Conservation (phyloP, 139 green algal species). For the Astrephomene gubernaculifera region DNA sequence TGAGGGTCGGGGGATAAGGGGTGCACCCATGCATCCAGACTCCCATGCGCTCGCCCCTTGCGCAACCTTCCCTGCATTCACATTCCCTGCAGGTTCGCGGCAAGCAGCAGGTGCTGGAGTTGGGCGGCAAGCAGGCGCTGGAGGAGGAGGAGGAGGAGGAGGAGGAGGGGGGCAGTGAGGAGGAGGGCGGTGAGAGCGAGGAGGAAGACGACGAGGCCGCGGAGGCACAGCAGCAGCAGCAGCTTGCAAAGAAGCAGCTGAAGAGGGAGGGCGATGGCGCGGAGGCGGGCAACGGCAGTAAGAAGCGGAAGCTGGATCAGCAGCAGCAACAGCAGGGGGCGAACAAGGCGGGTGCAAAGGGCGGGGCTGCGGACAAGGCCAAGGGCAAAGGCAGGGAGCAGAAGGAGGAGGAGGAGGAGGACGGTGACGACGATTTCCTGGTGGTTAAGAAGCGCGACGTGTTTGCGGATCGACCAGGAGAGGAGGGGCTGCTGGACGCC, state of each 20-base stretch:
- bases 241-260: too few relatives aligned
- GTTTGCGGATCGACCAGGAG: conserved; percentile 50
- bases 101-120: conserved; percentile 49
- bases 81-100: conserved; percentile 41
- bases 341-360: neutral
- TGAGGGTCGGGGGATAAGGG: neutral
- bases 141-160: conserved; percentile 31
- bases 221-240: neutral
- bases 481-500: conserved; percentile 12
- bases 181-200: conserved; percentile 3
- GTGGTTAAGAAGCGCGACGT: conserved; percentile 62
- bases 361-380: neutral
- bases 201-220: neutral
- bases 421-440: conserved; percentile 66
- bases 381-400: neutral
- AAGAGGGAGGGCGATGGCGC: neutral
- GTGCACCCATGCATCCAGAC: too few relatives aligned
- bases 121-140: conserved; percentile 43
- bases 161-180: conserved; percentile 11
- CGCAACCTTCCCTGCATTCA: too few relatives aligned
- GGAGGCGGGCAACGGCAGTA: neutral
- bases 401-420: neutral
- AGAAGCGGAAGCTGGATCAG: conserved; percentile 35
- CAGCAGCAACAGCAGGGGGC: conserved; percentile 14
- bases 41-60: too few relatives aligned